Conservation (phyloP, 1,139 yeast genomes). For the Pichia sp. region DNA sequence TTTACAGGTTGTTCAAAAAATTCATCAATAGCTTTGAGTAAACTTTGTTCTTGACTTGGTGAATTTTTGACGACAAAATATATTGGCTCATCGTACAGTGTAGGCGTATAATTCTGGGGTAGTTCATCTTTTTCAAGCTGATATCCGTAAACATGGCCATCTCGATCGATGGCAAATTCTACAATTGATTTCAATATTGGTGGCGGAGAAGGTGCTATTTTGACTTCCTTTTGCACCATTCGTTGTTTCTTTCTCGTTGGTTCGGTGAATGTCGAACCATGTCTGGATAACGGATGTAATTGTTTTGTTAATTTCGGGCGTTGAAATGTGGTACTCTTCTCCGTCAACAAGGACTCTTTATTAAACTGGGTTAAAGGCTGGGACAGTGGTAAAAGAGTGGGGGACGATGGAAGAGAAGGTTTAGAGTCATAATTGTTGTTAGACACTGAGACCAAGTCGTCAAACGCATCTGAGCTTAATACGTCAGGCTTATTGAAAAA, state of each 20-base stretch:
- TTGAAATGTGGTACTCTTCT: slow-evolving; percentile 2
- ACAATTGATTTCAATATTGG: slow-evolving; percentile 3
- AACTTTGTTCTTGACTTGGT: slow-evolving; percentile 7
- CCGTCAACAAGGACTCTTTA: background rate
- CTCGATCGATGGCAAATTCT: slow-evolving; percentile 33
- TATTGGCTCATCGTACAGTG: slow-evolving; percentile 31
- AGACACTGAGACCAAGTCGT: slow-evolving; percentile 11
- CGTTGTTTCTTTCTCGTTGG: slow-evolving; percentile 20
- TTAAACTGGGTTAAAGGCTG: background rate
- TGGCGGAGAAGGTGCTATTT: slow-evolving; percentile 1
- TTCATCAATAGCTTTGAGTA: slow-evolving; percentile 13
- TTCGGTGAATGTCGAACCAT: slow-evolving; percentile 21
- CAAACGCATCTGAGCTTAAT: slow-evolving; percentile 16
- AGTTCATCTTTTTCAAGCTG: slow-evolving; percentile 26
- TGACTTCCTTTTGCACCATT: slow-evolving; percentile 4
- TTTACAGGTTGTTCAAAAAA: slow-evolving; percentile 19
- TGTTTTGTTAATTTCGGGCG: slow-evolving; percentile 15
- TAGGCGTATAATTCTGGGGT: slow-evolving; percentile 28
- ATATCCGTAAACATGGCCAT: slow-evolving; percentile 33
- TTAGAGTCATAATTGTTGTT: slow-evolving; percentile 1
- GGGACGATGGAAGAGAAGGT: slow-evolving; percentile 17
- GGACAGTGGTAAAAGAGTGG: slow-evolving; percentile 11
- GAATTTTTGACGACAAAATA: slow-evolving; percentile 31
- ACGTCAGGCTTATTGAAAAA: background rate
- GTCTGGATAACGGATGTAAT: slow-evolving; percentile 18